Conservation (phyloP, 2,329 filamentous ascomycete species). For the Phaeosphaeria sp. region DNA sequence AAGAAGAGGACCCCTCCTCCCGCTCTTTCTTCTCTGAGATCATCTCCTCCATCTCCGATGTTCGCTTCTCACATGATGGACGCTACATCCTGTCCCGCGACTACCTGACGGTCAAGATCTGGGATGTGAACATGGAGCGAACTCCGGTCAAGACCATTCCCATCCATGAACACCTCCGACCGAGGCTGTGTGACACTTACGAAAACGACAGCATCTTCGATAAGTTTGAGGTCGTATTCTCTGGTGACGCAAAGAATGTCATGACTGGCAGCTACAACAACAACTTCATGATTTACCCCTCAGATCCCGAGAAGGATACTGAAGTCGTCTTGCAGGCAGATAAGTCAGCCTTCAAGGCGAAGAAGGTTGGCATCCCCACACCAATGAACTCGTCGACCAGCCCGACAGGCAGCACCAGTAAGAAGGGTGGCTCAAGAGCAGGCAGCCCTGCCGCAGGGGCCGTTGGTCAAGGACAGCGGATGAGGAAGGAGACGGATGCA, state of each 20-base stretch:
- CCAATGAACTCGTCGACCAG: conserved; percentile 87
- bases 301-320: conserved; percentile 92
- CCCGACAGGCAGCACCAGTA: conserved; percentile 73
- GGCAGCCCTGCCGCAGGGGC: conserved; percentile 80
- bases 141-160: conserved; percentile 98
- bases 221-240: conserved; percentile 99
- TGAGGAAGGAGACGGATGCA: conserved; percentile 98
- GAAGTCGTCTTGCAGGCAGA: conserved; percentile 98
- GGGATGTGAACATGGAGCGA: conserved; percentile 99
- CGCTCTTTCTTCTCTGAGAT: conserved; percentile 99
- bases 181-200: conserved; percentile 94
- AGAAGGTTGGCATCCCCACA: conserved; percentile 97
- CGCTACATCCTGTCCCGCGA: conserved; percentile 97
- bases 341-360: conserved; percentile 99
- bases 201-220: conserved; percentile 99
- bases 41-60: conserved; percentile 98
- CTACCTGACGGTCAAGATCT: conserved; percentile 99
- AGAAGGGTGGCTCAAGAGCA: conserved; percentile 88
- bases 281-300: conserved; percentile 99
- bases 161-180: conserved; percentile 95
- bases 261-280: conserved; percentile 99
- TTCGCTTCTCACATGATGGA: conserved; percentile 95
- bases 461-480: conserved; percentile 82
- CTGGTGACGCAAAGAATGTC: conserved; percentile 96
- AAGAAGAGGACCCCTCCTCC: conserved; percentile 97